Percentiles rank a stretch among this genome's conserved stretches.
These are phyloP conservation scores for Artemisia argyi DNA, from an alignment of 129 eudicot genomes.

Conservation along the genomic window DNA sequence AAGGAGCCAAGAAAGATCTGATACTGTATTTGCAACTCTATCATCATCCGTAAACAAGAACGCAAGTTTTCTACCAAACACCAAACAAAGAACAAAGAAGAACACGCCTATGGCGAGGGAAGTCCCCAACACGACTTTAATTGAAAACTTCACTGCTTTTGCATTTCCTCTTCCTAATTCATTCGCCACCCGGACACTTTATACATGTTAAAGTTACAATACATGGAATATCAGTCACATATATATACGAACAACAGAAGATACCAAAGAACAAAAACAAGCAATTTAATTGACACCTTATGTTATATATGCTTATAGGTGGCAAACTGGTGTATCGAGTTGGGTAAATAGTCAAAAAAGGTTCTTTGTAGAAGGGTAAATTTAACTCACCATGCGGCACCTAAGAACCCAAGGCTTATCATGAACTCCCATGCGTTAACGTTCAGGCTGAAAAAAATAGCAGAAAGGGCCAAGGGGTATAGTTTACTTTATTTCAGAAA, in stretches of 20 bases:
- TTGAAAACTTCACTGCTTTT: slow-evolving; percentile 68
- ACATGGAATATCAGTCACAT: slow-evolving; percentile 9
- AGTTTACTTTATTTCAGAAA: not conserved
- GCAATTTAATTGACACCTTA: not conserved
- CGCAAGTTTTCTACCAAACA: slow-evolving; percentile 55
- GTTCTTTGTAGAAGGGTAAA: not conserved
- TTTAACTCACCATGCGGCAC: slow-evolving; percentile 66
- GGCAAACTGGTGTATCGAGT: not conserved
- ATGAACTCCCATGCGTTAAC: slow-evolving; percentile 64
- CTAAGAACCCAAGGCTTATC: slow-evolving; percentile 72
- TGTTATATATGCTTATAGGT: not conserved
- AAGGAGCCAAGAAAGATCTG: slow-evolving; percentile 60
- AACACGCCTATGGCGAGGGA: slow-evolving; percentile 56
- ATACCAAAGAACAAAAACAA: not conserved
- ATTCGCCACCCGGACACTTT: slow-evolving; percentile 85
- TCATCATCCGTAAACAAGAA: slow-evolving; percentile 61
- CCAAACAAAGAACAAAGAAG: slow-evolving; percentile 57
- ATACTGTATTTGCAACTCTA: slow-evolving; percentile 54
- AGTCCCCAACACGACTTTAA: slow-evolving; percentile 60
- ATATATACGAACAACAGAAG: not conserved
- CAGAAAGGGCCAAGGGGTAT: not conserved
- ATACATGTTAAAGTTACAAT: slow-evolving; percentile 17
- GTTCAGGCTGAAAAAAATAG: slow-evolving; percentile 51
- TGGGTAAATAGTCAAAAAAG: not conserved
- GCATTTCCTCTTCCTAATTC: slow-evolving; percentile 88